These are phyloP conservation scores for Lactarius hengduanensis DNA, from an alignment of 768 basidiomycete genomes.

Conservation along the genomic window DNA sequence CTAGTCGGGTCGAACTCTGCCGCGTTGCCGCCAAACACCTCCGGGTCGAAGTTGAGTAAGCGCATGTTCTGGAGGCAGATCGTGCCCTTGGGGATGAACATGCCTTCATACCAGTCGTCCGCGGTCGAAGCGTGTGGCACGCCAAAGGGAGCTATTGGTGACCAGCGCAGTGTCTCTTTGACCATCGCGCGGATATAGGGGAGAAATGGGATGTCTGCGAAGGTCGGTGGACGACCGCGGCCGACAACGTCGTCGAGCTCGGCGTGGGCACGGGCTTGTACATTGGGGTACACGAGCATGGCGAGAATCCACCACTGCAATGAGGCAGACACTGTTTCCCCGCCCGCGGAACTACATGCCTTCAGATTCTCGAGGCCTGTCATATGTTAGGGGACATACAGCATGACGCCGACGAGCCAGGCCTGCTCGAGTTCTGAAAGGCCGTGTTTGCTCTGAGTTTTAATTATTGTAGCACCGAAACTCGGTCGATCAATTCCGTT, in stretches of 20 bases:
- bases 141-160: constrained; percentile 31
- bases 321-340: constrained; percentile 23
- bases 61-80: constrained; percentile 11
- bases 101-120: constrained; percentile 23
- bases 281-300: constrained; percentile 41
- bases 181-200: constrained; percentile 41
- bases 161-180: constrained; percentile 37
- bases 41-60: constrained; percentile 1
- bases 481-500: constrained; percentile 13
- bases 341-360: not conserved
- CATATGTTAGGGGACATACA: constrained; percentile 10
- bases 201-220: constrained; percentile 35
- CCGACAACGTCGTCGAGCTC: constrained; percentile 44
- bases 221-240: constrained; percentile 38
- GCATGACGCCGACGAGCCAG: constrained; percentile 23
- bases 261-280: constrained; percentile 39
- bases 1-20: constrained; percentile 3
- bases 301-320: constrained; percentile 40
- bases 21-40: not conserved
- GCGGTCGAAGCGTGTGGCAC: not conserved
- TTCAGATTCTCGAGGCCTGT: not conserved
- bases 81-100: constrained; percentile 25
- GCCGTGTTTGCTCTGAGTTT: constrained; percentile 1
- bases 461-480: constrained; percentile 13
- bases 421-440: constrained; percentile 20